phyloP scores from a whole-genome alignment of 2,329 filamentous ascomycete species.

The Rosellinia necatrix region DNA sequence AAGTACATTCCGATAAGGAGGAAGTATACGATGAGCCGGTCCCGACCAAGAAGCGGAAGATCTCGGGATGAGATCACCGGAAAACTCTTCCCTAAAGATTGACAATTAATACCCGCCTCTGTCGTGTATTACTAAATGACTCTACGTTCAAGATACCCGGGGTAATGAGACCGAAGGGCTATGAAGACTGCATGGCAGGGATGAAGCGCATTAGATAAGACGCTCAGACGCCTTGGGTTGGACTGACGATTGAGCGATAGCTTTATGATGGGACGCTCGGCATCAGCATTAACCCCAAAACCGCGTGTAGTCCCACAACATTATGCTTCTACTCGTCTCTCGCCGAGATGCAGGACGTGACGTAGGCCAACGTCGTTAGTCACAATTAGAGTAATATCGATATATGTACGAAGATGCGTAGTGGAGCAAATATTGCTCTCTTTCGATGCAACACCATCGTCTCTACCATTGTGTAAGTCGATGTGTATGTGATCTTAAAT shows the following conservation, averaged over 20 bases:
- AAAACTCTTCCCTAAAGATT: neutral
- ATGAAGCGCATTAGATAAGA: neutral
- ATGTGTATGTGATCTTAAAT: too few species aligned
- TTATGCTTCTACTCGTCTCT: too few species aligned
- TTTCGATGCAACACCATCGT: too few species aligned
- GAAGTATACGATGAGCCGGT: constrained; percentile 41
- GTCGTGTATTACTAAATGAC: constrained; percentile 16
- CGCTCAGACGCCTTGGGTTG: neutral
- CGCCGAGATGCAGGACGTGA: too few species aligned
- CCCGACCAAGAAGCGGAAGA: constrained; percentile 38
- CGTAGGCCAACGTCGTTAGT: too few species aligned
- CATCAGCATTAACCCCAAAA: constrained; percentile 2
- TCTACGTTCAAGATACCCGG: constrained; percentile 16
- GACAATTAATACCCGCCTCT: neutral
- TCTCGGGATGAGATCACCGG: constrained; percentile 14
- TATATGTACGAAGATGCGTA: too few species aligned
- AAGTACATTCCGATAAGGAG: constrained; percentile 59
- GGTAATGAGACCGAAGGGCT: constrained; percentile 4
- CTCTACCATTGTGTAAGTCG: too few species aligned
- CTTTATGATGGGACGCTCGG: constrained; percentile 2
- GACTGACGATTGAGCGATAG: neutral
- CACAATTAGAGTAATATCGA: too few species aligned
- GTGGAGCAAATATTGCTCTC: too few species aligned
- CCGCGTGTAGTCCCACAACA: too few species aligned
- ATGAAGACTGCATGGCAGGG: neutral